Evolutionary conservation across 352 stramenopile genomes (phyloP).

Genomic region (Aphanomyces astaci): DNA sequence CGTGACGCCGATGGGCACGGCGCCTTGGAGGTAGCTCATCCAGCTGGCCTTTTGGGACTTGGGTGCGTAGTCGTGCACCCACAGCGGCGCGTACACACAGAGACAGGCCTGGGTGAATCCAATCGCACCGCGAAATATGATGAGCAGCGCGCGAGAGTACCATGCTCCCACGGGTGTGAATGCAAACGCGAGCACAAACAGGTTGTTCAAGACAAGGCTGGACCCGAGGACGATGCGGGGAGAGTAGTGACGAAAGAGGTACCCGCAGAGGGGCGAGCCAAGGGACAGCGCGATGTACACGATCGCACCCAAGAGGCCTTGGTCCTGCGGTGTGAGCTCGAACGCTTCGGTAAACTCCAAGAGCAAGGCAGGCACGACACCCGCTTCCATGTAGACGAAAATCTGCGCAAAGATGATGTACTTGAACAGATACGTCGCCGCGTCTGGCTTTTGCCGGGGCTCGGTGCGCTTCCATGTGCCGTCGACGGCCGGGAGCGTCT

Average conservation of each 20-base stretch:
- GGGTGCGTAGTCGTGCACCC: slow-evolving; percentile 82
- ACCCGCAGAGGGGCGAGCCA: slow-evolving; percentile 68
- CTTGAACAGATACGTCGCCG: slow-evolving; percentile 61
- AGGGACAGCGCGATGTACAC: slow-evolving; percentile 80
- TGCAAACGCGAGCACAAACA: slow-evolving; percentile 63
- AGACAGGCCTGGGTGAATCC: slow-evolving; percentile 75
- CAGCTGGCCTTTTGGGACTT: slow-evolving; percentile 52
- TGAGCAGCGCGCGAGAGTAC: slow-evolving; percentile 73
- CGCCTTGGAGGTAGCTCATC: slow-evolving; percentile 82
- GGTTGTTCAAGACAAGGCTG: slow-evolving; percentile 70
- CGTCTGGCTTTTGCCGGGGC: neutral
- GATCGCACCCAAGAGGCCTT: slow-evolving; percentile 69
- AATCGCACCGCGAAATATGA: slow-evolving; percentile 57
- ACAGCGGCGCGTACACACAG: slow-evolving; percentile 78
- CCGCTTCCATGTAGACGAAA: slow-evolving; percentile 81
- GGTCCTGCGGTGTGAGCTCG: slow-evolving; percentile 59
- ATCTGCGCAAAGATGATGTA: slow-evolving; percentile 79
- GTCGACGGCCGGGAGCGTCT: neutral
- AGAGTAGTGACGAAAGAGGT: slow-evolving; percentile 70
- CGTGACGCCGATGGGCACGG: slow-evolving; percentile 66
- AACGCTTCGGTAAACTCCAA: slow-evolving; percentile 78
- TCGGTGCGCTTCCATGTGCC: neutral
- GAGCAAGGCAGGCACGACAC: slow-evolving; percentile 72
- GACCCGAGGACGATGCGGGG: slow-evolving; percentile 55
- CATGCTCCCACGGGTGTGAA: slow-evolving; percentile 48